These are phyloP conservation scores for Chrysosporium queenslandicum DNA, from an alignment of 2,329 filamentous ascomycete genomes.

Conservation along the genomic window DNA sequence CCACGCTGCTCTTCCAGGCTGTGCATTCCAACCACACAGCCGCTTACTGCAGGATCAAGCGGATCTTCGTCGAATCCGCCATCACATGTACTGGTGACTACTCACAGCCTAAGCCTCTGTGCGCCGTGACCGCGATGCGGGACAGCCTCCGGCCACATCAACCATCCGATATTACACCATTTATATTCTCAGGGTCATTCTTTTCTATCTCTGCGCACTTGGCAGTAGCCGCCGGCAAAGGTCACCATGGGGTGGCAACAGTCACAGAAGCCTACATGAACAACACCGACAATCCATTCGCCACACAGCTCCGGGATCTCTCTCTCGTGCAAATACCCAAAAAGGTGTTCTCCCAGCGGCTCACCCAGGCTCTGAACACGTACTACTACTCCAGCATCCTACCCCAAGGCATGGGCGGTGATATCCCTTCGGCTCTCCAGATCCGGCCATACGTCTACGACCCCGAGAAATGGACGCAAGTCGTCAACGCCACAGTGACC, in stretches of 20 bases:
- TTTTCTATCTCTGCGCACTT: slow-evolving; percentile 2
- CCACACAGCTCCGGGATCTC: not conserved
- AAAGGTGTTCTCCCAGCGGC: slow-evolving; percentile 6
- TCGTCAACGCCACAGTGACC: not conserved
- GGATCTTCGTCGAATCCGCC: slow-evolving; percentile 13
- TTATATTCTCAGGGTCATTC: not conserved
- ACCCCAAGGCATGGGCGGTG: not conserved
- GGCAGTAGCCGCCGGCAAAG: slow-evolving; percentile 7
- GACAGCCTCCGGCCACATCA: slow-evolving; percentile 4
- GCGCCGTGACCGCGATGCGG: slow-evolving; percentile 11
- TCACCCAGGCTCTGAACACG: slow-evolving; percentile 10
- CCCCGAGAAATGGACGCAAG: not conserved
- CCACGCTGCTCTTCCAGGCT: slow-evolving; percentile 11
- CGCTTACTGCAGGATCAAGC: slow-evolving; percentile 9
- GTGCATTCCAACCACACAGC: not conserved
- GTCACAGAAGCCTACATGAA: slow-evolving; percentile 9
- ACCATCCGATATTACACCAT: slow-evolving; percentile 12
- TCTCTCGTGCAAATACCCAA: not conserved
- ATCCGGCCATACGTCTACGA: too few species aligned
- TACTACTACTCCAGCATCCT: slow-evolving; percentile 13
- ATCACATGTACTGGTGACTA: slow-evolving; percentile 5
- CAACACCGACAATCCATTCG: slow-evolving; percentile 12
- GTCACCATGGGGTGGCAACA: not conserved
- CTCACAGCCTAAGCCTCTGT: not conserved
- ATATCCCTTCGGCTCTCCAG: not conserved